These are phyloP conservation scores for Hymenoscyphus repandus DNA, from an alignment of 2,329 filamentous ascomycete genomes.

Conservation along the genomic window DNA sequence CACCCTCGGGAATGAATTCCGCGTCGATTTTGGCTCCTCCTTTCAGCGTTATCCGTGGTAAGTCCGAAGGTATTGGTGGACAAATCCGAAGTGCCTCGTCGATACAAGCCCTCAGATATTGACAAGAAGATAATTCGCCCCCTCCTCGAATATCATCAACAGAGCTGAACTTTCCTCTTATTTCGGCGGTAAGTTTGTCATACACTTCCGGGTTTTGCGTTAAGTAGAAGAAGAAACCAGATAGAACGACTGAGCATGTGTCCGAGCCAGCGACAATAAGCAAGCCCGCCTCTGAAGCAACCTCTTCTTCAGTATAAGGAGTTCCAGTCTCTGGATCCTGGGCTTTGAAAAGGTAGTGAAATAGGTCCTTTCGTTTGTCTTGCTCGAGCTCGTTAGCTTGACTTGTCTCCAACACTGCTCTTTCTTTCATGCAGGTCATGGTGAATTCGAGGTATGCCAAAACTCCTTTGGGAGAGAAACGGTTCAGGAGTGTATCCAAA, in stretches of 20 bases:
- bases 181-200: constrained; percentile 27
- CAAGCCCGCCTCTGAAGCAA: constrained; percentile 3
- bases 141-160: constrained; percentile 28
- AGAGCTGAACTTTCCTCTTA: constrained; percentile 32
- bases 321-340: constrained; percentile 58
- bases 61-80: background rate
- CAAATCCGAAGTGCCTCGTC: background rate
- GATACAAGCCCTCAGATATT: background rate
- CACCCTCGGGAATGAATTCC: background rate
- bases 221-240: constrained; percentile 34
- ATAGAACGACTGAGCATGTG: constrained; percentile 30
- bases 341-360: constrained; percentile 65
- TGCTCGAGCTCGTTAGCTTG: constrained; percentile 22
- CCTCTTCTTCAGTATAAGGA: constrained; percentile 28
- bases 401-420: background rate
- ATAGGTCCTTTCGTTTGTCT: constrained; percentile 61
- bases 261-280: constrained; percentile 18
- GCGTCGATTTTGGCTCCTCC: background rate
- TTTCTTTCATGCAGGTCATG: background rate
- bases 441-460: background rate
- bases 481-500: background rate
- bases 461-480: background rate
- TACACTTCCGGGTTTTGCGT: constrained; percentile 26
- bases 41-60: background rate
- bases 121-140: constrained; percentile 26